Evolutionary conservation across 164 flowering plant species (phyloP).

Genomic region (Stephania yunnanensis): DNA sequence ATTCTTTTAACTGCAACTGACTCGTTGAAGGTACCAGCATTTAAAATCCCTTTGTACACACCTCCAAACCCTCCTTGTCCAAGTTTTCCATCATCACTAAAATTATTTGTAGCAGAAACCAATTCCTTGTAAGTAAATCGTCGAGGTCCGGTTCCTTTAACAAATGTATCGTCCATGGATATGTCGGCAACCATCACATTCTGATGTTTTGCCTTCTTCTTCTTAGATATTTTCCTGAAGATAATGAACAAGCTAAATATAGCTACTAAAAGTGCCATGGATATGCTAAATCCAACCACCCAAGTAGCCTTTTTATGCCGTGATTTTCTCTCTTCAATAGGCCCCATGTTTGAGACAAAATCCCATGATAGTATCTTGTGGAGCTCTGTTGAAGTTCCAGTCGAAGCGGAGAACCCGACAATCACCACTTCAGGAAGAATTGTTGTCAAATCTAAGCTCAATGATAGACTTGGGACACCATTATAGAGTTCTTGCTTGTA

Average conservation of each 20-base stretch:
- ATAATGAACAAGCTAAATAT: background rate
- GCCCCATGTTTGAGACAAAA: slow-evolving; percentile 10
- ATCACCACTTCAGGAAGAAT: slow-evolving; percentile 23
- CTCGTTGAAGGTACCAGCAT: background rate
- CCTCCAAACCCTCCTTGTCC: slow-evolving; percentile 35
- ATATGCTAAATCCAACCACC: background rate
- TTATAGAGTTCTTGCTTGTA: background rate
- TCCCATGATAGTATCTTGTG: slow-evolving; percentile 24
- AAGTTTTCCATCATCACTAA: slow-evolving; percentile 25
- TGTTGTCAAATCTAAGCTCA: slow-evolving; percentile 17
- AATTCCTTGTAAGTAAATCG: slow-evolving; percentile 23
- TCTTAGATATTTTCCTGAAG: background rate
- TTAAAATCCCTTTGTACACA: slow-evolving; percentile 19
- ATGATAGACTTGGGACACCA: slow-evolving; percentile 17
- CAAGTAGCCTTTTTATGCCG: slow-evolving; percentile 4
- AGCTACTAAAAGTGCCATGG: slow-evolving; percentile 2
- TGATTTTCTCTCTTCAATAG: background rate
- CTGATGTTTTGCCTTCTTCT: background rate
- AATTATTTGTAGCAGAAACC: slow-evolving; percentile 20
- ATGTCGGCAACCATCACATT: slow-evolving; percentile 5
- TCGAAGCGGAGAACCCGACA: slow-evolving; percentile 26
- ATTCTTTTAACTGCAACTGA: slow-evolving; percentile 10
- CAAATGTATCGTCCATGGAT: slow-evolving; percentile 22
- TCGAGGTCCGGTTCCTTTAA: slow-evolving; percentile 25
- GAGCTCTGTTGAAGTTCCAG: slow-evolving; percentile 15